A percentile compares a stretch with the other conserved stretches of the same genome.
These are phyloP conservation scores for Fraxinus angustifolia DNA, from an alignment of 305 asterid species.

Conservation along the genomic window DNA sequence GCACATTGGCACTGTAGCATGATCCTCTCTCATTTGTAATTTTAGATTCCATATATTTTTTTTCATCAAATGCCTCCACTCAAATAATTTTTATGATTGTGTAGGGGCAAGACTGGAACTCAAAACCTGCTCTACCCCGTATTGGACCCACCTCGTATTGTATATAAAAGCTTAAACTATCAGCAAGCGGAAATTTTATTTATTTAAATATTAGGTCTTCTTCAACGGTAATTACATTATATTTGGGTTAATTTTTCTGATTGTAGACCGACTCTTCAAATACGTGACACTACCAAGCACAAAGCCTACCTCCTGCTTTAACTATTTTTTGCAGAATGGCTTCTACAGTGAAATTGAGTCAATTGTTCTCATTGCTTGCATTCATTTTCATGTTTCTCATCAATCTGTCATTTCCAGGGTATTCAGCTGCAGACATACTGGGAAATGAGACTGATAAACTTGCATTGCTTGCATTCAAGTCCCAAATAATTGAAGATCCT, in stretches of 20 bases:
- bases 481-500: constrained; percentile 35
- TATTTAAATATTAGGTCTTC: not conserved
- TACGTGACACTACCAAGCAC: not conserved
- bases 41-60: no score
- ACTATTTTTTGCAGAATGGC: not conserved
- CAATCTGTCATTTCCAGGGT: constrained; percentile 5
- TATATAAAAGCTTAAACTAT: no score
- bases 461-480: constrained; percentile 38
- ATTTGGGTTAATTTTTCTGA: not conserved
- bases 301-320: not conserved
- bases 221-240: not conserved
- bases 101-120: no score
- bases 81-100: no score
- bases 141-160: no score
- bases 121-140: not conserved
- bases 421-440: constrained; percentile 9
- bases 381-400: not conserved
- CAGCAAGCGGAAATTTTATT: no score
- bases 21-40: not conserved
- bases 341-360: not conserved
- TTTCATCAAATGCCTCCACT: no score
- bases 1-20: no score
- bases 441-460: constrained; percentile 30
- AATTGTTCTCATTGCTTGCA: not conserved
- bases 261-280: not conserved